A percentile compares a stretch with the other conserved stretches of the same genome.
Evolutionary conservation across 1,139 yeast species (phyloP).

Genomic region (Diutina mesorugosa): DNA sequence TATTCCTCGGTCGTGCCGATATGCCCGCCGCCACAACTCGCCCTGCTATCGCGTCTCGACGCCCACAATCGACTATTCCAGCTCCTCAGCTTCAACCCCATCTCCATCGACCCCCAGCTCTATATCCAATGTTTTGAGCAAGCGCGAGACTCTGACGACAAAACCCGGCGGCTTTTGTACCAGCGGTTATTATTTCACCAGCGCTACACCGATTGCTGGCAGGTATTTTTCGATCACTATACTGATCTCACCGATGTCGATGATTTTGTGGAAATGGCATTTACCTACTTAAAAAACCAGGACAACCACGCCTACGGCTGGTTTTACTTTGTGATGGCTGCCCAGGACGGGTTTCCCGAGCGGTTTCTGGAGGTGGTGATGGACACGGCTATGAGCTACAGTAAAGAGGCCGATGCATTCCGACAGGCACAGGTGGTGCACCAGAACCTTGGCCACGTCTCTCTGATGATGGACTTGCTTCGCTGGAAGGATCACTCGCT

Average conservation of each 20-base stretch:
- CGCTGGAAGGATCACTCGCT: not conserved
- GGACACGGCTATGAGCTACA: not conserved
- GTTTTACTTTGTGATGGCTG: constrained; percentile 1
- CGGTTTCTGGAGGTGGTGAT: not conserved
- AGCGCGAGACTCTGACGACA: not conserved
- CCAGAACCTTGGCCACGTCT: not conserved
- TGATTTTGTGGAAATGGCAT: not conserved
- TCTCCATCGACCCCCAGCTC: not conserved
- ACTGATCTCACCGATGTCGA: not conserved
- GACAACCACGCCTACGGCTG: not conserved
- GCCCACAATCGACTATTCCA: not conserved
- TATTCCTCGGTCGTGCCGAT: not conserved
- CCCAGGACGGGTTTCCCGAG: not conserved
- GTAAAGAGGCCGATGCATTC: not conserved
- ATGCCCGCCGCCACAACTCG: not conserved
- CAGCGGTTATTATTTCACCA: not conserved
- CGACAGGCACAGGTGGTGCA: not conserved
- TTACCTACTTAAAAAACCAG: not conserved
- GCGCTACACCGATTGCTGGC: not conserved
- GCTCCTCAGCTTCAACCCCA: not conserved
- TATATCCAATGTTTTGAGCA: not conserved
- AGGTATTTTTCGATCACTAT: not conserved
- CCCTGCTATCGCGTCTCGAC: not conserved
- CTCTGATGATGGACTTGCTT: not conserved
- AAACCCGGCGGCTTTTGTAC: not conserved